phyloP scores from a whole-genome alignment of 805 yeast species.

The Myxozyma udenii region DNA sequence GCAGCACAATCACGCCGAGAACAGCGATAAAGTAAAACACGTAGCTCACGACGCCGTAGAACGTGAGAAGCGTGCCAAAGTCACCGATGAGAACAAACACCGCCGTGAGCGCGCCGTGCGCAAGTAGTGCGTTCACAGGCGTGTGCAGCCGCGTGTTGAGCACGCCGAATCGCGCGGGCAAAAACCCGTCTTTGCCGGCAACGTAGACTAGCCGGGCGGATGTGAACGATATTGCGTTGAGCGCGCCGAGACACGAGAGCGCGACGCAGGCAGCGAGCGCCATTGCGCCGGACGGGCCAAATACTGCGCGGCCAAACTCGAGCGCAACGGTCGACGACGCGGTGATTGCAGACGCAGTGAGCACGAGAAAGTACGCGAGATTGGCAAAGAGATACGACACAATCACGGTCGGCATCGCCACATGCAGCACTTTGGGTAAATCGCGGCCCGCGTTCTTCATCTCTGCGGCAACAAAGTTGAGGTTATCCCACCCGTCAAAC shows the following conservation, averaged over 20 bases:
- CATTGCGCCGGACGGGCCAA: slow-evolving; percentile 36
- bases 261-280: slow-evolving; percentile 40
- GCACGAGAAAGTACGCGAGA: slow-evolving; percentile 58
- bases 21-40: slow-evolving; percentile 36
- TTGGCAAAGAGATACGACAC: slow-evolving; percentile 40
- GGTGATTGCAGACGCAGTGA: slow-evolving; percentile 56
- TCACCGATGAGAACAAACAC: slow-evolving; percentile 41
- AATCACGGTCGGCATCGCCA: slow-evolving; percentile 43
- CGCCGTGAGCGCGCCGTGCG: slow-evolving; percentile 37
- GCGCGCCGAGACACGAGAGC: slow-evolving; percentile 43
- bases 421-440: slow-evolving; percentile 41
- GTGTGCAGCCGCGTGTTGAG: slow-evolving; percentile 33
- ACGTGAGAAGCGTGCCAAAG: slow-evolving; percentile 39
- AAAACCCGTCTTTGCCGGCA: slow-evolving; percentile 38
- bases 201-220: slow-evolving; percentile 40
- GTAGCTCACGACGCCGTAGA: slow-evolving; percentile 35
- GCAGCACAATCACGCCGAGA: slow-evolving; percentile 39
- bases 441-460: slow-evolving; percentile 40
- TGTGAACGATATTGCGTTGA: slow-evolving; percentile 42
- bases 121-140: slow-evolving; percentile 39
- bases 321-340: slow-evolving; percentile 40
- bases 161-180: slow-evolving; percentile 37
- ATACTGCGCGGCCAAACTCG: slow-evolving; percentile 36
- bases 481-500: slow-evolving; percentile 47
- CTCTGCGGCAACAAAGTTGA: slow-evolving; percentile 43